phyloP scores from a whole-genome alignment of 331 rosid species.

The Stylosanthes scabra region DNA sequence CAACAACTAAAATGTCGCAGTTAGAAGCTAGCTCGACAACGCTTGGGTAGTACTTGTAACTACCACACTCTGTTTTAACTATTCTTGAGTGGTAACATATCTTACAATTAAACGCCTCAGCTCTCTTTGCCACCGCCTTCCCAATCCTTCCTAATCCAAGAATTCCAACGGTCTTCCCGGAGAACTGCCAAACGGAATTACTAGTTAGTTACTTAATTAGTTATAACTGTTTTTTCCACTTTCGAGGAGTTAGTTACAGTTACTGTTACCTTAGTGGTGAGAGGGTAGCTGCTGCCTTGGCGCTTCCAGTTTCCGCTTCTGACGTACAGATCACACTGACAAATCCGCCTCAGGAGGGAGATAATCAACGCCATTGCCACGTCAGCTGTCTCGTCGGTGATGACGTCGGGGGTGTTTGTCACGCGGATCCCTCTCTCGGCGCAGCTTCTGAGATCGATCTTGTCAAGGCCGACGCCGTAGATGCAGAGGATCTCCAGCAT shows the following conservation, averaged over 20 bases:
- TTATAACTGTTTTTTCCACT: too few relatives aligned
- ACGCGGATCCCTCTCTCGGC: background rate
- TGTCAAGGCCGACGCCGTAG: background rate
- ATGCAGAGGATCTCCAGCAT: background rate
- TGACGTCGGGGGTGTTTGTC: background rate
- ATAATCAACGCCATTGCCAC: background rate
- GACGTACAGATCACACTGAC: background rate
- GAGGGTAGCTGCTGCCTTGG: background rate
- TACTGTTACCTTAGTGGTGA: background rate
- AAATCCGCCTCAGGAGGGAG: background rate
- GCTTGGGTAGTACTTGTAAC: slow-evolving; percentile 72
- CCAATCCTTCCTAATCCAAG: slow-evolving; percentile 94
- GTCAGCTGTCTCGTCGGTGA: background rate
- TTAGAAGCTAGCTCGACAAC: slow-evolving; percentile 79
- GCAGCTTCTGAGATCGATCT: background rate
- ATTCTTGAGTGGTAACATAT: slow-evolving; percentile 73
- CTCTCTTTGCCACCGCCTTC: slow-evolving; percentile 75
- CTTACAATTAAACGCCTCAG: slow-evolving; percentile 81
- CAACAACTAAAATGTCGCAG: slow-evolving; percentile 75
- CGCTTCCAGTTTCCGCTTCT: background rate
- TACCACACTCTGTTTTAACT: slow-evolving; percentile 52
- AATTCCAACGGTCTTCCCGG: slow-evolving; percentile 85
- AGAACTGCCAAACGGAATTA: slow-evolving; percentile 56
- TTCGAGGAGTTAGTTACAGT: too few relatives aligned
- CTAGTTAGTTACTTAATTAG: background rate